Evolutionary conservation across 2,329 filamentous ascomycete genomes (phyloP), one percentile per base, ranked within the genome.

Genomic region (Pseudomassariella vexata): DNA sequence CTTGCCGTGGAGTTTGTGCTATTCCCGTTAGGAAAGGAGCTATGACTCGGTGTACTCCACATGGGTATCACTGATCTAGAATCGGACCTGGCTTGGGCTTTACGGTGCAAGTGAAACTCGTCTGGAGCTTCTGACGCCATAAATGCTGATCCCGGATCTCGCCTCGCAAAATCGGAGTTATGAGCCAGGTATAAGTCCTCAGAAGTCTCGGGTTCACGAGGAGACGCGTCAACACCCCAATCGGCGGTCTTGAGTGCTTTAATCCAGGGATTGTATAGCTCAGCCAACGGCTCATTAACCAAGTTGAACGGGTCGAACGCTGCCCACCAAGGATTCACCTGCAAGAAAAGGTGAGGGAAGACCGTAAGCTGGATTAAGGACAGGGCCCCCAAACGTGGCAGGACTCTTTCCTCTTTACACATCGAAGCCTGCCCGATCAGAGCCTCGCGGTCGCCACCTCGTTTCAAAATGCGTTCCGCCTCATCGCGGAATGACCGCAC

Each of bases 131-230:
- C n/a, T n/a, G n/a, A n/a, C n/a, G n/a, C n/a, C n/a, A n/a, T n/a
- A n/a, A n/a, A n/a, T n/a, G n/a, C n/a, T n/a, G n/a, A n/a, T n/a
- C n/a, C n/a, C n/a, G n/a, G n/a, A n/a, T n/a, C n/a, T n/a, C n/a
- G n/a, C n/a, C n/a, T n/a, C n/a, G 42, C 27, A 34, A 38, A 39
- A 9, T 36, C 24, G 6, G 44, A 41, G 15, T 33, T 23, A 9
- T 28, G 4, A 17, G 35, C 35, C 3, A 19, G 34, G 30, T 46
- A 46, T 9, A 47, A 28, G 5, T 44, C 46, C 15, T 37, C 24
- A 10, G 21, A 19, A 11, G 41, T 30, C 10, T 33, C 35, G 12
- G 19, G 15, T 9, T 29, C 37, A 8, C 5, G 21, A 19, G 28
- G 16, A 16, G 32, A 9, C 14, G 19, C 9, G 9, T n/a, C 18